Evolutionary conservation across 345 rosid genomes (phyloP).

Genomic region (Aurinia saxatilis): DNA sequence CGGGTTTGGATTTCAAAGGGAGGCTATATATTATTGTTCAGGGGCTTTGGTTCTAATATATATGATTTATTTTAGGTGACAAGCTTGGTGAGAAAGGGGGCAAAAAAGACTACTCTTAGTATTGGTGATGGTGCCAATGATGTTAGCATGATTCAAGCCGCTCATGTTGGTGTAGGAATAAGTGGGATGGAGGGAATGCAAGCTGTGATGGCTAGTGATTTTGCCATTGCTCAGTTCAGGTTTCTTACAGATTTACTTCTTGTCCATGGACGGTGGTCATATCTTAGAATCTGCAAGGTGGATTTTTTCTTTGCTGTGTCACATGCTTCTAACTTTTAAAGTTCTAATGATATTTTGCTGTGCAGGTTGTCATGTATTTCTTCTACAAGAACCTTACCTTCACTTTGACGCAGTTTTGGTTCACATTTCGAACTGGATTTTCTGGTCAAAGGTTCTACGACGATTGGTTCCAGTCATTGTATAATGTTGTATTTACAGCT

Average conservation of each 20-base stretch:
- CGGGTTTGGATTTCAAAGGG: background rate
- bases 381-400: conserved; percentile 98
- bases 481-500: conserved; percentile 85
- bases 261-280: conserved; percentile 99
- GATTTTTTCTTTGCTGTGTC: conserved; percentile 1
- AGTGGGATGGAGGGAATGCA: conserved; percentile 99
- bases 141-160: conserved; percentile 99
- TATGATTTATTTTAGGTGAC: conserved; percentile 57
- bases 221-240: conserved; percentile 97
- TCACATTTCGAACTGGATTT: conserved; percentile 95
- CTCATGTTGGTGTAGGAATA: conserved; percentile 98
- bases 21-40: background rate
- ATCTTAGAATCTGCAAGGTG: conserved; percentile 98
- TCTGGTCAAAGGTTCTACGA: conserved; percentile 99
- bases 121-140: conserved; percentile 99
- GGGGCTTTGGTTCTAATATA: background rate
- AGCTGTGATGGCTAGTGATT: conserved; percentile 99
- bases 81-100: conserved; percentile 92
- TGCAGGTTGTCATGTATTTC: conserved; percentile 97
- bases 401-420: conserved; percentile 99
- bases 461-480: conserved; percentile 99
- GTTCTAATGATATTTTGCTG: conserved; percentile 19
- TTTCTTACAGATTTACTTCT: conserved; percentile 92
- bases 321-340: background rate
- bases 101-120: conserved; percentile 89